Evolutionary conservation across 306 rosid species (phyloP).

Genomic region (Styphnolobium japonicum): DNA sequence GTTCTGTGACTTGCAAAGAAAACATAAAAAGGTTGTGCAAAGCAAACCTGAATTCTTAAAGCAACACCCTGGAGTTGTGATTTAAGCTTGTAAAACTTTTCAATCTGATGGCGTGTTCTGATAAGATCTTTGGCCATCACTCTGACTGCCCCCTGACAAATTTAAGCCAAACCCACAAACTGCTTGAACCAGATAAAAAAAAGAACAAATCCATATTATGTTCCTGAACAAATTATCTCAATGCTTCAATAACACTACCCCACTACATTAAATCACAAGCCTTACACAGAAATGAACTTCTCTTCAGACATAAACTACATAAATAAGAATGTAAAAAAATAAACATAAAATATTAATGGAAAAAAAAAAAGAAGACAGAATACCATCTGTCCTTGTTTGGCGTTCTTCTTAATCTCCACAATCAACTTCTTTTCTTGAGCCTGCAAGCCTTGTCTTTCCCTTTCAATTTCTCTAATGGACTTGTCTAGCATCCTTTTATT

Average conservation of each 20-base stretch:
- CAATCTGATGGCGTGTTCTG: constrained; percentile 90
- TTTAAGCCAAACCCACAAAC: constrained; percentile 17
- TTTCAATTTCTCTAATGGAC: constrained; percentile 80
- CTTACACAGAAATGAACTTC: neutral
- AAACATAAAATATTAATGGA: neutral
- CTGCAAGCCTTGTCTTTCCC: constrained; percentile 80
- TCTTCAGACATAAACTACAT: neutral
- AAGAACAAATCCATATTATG: neutral
- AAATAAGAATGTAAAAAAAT: neutral
- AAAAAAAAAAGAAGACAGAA: neutral
- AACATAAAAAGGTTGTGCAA: neutral
- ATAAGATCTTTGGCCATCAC: constrained; percentile 95
- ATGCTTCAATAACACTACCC: constrained; percentile 3
- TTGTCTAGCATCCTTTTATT: constrained; percentile 89
- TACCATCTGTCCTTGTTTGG: constrained; percentile 96
- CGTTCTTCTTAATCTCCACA: constrained; percentile 80
- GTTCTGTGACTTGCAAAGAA: neutral
- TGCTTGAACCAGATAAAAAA: neutral
- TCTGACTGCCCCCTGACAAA: constrained; percentile 72
- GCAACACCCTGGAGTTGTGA: constrained; percentile 90
- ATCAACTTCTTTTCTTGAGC: constrained; percentile 81
- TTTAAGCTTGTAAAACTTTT: constrained; percentile 83
- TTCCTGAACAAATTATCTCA: neutral
- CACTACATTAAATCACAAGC: neutral
- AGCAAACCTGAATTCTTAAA: constrained; percentile 78